phyloP scores from a whole-genome alignment of 495 filamentous ascomycete genomes.

The Platismatia glauca region DNA sequence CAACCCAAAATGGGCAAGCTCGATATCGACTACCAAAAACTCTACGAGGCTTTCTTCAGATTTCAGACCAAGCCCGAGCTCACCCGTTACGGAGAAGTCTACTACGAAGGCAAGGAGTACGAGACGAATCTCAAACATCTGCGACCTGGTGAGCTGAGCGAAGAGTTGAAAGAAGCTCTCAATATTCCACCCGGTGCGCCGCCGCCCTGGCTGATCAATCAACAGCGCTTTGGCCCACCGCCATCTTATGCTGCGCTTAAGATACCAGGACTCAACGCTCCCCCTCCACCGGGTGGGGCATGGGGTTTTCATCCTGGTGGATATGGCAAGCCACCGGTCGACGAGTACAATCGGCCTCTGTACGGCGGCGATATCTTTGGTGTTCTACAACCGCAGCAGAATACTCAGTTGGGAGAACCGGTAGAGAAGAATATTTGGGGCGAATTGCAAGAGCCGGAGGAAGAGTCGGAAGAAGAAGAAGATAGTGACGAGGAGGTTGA shows the following conservation, averaged over 20 bases:
- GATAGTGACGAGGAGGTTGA: constrained; percentile 68
- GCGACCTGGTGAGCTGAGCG: constrained; percentile 80
- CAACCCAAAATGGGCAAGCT: constrained; percentile 95
- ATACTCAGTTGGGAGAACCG: constrained; percentile 59
- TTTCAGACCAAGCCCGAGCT: constrained; percentile 93
- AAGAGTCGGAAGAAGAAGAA: constrained; percentile 73
- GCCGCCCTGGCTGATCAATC: constrained; percentile 94
- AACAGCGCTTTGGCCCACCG: constrained; percentile 86
- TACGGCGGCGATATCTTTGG: constrained; percentile 95
- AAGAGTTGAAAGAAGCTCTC: constrained; percentile 83
- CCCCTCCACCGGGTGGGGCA: constrained; percentile 79
- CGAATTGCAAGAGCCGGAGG: constrained; percentile 77
- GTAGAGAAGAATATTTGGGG: constrained; percentile 89
- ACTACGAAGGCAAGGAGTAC: constrained; percentile 97
- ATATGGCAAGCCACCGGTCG: constrained; percentile 90
- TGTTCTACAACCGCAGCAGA: constrained; percentile 57
- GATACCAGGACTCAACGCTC: constrained; percentile 91
- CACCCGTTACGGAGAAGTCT: constrained; percentile 92
- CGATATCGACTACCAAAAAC: constrained; percentile 95
- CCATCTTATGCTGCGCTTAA: constrained; percentile 88
- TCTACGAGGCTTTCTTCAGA: constrained; percentile 96
- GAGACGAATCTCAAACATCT: constrained; percentile 90
- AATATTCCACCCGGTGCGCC: constrained; percentile 91
- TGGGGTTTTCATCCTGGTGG: constrained; percentile 96
- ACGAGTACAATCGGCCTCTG: constrained; percentile 80